Evolutionary conservation across 2,329 filamentous ascomycete species (phyloP).

Genomic region (Pyrenochaeta sp.): DNA sequence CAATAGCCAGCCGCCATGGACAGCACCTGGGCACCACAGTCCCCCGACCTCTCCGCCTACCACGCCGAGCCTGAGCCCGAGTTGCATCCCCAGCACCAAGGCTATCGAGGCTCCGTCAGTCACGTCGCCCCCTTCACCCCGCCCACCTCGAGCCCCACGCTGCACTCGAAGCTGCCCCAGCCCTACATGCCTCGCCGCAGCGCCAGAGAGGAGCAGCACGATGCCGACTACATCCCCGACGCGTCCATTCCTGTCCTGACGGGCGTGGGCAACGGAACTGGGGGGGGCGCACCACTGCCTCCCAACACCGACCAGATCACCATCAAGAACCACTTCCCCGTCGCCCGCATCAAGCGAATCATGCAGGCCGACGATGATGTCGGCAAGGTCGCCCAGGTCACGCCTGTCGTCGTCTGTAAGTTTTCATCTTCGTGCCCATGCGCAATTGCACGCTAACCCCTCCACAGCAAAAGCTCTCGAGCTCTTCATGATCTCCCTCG

Average conservation of each 20-base stretch:
- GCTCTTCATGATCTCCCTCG: constrained; percentile 95
- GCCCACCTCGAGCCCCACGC: constrained; percentile 27
- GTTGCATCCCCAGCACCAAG: constrained; percentile 47
- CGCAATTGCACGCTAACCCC: constrained; percentile 9
- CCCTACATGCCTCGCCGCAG: constrained; percentile 38
- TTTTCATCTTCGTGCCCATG: constrained; percentile 12
- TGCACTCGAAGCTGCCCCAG: constrained; percentile 21
- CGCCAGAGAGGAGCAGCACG: constrained; percentile 39
- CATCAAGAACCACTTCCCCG: constrained; percentile 95
- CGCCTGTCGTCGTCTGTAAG: constrained; percentile 86
- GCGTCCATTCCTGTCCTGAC: constrained; percentile 35
- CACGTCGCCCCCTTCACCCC: constrained; percentile 33
- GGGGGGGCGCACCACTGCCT: constrained; percentile 36
- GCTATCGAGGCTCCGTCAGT: constrained; percentile 46
- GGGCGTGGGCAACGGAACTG: constrained; percentile 27
- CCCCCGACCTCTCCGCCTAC: constrained; percentile 58
- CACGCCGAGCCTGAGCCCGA: constrained; percentile 49
- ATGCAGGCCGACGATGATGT: constrained; percentile 99
- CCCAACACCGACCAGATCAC: constrained; percentile 64
- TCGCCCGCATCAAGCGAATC: constrained; percentile 96
- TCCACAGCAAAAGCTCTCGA: constrained; percentile 84
- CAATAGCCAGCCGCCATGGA: constrained; percentile 31
- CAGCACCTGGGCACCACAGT: constrained; percentile 50
- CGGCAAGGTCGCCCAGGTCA: constrained; percentile 97
- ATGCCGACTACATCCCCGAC: constrained; percentile 47